Evolutionary conservation across 176 grass and related monocot species (phyloP), one percentile per base, ranked within the genome.

Genomic region (Elymus sibiricus): DNA sequence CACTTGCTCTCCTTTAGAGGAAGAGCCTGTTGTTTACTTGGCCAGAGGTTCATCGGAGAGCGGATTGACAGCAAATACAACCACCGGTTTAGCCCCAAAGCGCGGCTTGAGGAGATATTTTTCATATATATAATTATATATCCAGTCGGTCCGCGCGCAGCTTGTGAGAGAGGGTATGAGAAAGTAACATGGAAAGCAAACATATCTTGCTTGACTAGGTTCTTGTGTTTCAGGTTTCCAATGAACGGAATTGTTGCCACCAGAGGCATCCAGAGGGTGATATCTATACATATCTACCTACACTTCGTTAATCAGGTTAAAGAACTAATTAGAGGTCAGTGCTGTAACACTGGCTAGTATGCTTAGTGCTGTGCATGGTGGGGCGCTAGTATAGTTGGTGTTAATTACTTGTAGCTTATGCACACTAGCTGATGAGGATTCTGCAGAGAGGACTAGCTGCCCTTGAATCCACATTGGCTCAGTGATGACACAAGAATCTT

Each of bases 1-100:
- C 55, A 46, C 75, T 40, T 68, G 47, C 85, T 81, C 89, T 84
- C 74, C 85, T 87, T 91, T 87, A 69, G 89, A 84, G 85, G 70
- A 9, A 86, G 42, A 73, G 66, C 74, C 7, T 14, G 21, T 90
- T 70, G 79, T 87, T 91, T 88, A 88, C 80, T 26, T 76, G 85
- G 77, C 70, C 70, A 88, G 81, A 81, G 6, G 65, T 58, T 90
- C 84, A 70, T 87, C 49, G 76, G 60, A 26, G 58, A 51, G 46
- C 47, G 60, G 76, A 90, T 24, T 47, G 22, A 67, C 75, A 80
- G 89, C 76, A 19, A 87, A 63, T 22, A 67, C 40, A 27, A 29
- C 32, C 31, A 74, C 14, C 66, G 27, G 63, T 55, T 71, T 76
- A 76, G 49, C 81, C 71, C 64, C 76, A 82, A 82, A 68, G 63